Evolutionary conservation across 257 asterid genomes (phyloP).

Genomic region (Solanum dulcamara): DNA sequence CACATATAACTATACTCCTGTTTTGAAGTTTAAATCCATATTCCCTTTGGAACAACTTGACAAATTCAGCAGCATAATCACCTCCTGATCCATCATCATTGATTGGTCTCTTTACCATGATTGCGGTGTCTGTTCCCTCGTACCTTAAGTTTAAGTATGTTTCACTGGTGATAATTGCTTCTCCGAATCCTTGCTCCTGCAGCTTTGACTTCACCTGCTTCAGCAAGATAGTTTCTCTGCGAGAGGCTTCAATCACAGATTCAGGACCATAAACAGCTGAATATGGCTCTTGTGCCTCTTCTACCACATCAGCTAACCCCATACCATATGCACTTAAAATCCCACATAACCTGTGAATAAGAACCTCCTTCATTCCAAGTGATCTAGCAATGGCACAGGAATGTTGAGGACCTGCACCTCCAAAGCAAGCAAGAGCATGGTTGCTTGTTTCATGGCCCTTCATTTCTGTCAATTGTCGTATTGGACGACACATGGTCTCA

Average conservation of each 20-base stretch:
- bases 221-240: constrained; percentile 51
- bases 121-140: constrained; percentile 91
- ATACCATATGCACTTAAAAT: constrained; percentile 95
- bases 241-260: constrained; percentile 53
- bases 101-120: constrained; percentile 61
- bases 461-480: constrained; percentile 92
- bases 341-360: constrained; percentile 86
- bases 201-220: constrained; percentile 52
- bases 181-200: constrained; percentile 64
- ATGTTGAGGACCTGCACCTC: constrained; percentile 99
- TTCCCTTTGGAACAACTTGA: constrained; percentile 69
- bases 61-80: constrained; percentile 79
- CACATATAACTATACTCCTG: constrained; percentile 73
- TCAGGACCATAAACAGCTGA: constrained; percentile 70
- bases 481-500: constrained; percentile 97
- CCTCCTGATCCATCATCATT: constrained; percentile 46
- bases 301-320: constrained; percentile 97
- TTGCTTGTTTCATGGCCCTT: constrained; percentile 91
- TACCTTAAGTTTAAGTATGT: constrained; percentile 78
- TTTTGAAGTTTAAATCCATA: constrained; percentile 82
- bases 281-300: constrained; percentile 88
- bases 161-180: constrained; percentile 60
- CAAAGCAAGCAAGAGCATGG: constrained; percentile 95
- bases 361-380: constrained; percentile 89
- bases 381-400: constrained; percentile 98